phyloP scores from a whole-genome alignment of 768 basidiomycete species.

The Termitomyces titanicus region DNA sequence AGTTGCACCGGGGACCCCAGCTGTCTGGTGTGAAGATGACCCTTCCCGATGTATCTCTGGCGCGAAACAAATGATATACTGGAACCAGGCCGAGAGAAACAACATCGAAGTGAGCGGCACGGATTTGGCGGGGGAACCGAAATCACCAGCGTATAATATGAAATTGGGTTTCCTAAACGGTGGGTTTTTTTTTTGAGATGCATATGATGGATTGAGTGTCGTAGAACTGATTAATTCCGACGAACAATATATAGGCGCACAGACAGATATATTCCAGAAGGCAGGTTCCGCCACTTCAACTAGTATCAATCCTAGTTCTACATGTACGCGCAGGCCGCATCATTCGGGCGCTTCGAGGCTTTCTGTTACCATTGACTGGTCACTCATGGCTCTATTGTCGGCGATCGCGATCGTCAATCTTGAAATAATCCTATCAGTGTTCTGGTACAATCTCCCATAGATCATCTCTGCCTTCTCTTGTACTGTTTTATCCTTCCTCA shows the following conservation, averaged over 20 bases:
- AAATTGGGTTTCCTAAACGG: slow-evolving; percentile 47
- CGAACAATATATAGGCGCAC: slow-evolving; percentile 6
- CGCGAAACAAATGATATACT: slow-evolving; percentile 52
- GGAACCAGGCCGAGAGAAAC: slow-evolving; percentile 46
- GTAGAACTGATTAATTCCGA: neutral
- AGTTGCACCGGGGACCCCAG: slow-evolving; percentile 37
- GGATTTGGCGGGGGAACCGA: slow-evolving; percentile 33
- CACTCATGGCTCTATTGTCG: neutral
- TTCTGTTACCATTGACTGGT: neutral
- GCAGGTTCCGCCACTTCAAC: slow-evolving; percentile 12
- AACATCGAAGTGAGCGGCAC: slow-evolving; percentile 42
- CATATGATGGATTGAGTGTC: neutral
- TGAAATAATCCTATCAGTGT: neutral
- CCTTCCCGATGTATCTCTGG: slow-evolving; percentile 37
- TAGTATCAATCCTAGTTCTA: slow-evolving; percentile 2
- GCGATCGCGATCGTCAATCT: neutral
- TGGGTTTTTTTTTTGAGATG: slow-evolving; percentile 20
- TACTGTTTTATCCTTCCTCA: too few relatives aligned
- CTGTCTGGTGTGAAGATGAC: slow-evolving; percentile 51
- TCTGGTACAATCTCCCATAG: neutral
- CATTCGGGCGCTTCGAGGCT: slow-evolving; percentile 2
- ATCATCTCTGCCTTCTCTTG: neutral
- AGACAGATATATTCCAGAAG: slow-evolving; percentile 11
- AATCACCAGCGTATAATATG: slow-evolving; percentile 45
- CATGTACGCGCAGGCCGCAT: neutral